Percentiles rank a stretch among this genome's conserved stretches.
phyloP scores from a whole-genome alignment of 495 filamentous ascomycete genomes.

The Neurospora sp. region DNA sequence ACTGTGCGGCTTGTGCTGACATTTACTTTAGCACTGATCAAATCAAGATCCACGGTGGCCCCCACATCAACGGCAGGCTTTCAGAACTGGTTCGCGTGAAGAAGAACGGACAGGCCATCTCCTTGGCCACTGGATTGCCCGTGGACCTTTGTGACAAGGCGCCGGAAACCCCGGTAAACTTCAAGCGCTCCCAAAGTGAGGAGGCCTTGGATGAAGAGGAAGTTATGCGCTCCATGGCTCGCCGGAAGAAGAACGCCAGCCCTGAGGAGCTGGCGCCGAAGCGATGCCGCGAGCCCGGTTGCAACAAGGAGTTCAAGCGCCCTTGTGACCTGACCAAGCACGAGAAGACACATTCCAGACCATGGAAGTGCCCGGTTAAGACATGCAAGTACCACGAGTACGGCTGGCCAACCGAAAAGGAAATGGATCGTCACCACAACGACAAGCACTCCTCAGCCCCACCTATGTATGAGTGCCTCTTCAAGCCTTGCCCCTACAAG shows the following conservation, averaged over 20 bases:
- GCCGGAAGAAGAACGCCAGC: slow-evolving; percentile 67
- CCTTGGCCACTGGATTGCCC: slow-evolving; percentile 51
- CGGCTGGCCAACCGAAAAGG: slow-evolving; percentile 96
- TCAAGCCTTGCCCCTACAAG: slow-evolving; percentile 76
- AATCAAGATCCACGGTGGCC: slow-evolving; percentile 63
- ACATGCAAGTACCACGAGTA: slow-evolving; percentile 78
- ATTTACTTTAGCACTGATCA: slow-evolving; percentile 44
- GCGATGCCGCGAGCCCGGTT: slow-evolving; percentile 52
- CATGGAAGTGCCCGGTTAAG: slow-evolving; percentile 77
- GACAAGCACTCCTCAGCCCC: slow-evolving; percentile 85
- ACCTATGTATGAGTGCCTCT: slow-evolving; percentile 70
- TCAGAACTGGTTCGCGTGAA: slow-evolving; percentile 66
- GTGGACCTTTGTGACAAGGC: slow-evolving; percentile 39
- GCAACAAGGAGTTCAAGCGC: slow-evolving; percentile 84
- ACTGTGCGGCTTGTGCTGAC: slow-evolving; percentile 27
- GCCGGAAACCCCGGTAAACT: slow-evolving; percentile 27
- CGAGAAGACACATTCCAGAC: slow-evolving; percentile 91
- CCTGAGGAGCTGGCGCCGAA: slow-evolving; percentile 67
- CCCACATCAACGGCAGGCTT: slow-evolving; percentile 65
- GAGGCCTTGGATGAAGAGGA: slow-evolving; percentile 59
- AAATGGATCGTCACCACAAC: slow-evolving; percentile 87
- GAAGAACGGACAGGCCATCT: slow-evolving; percentile 68
- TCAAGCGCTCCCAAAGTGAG: slow-evolving; percentile 55
- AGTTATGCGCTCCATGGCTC: slow-evolving; percentile 77
- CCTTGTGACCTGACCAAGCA: slow-evolving; percentile 92